Percentiles rank a stretch among this genome's conserved stretches.
Conservation (phyloP, 2,329 filamentous ascomycete genomes). For the Neodidymelliopsis sp. region DNA sequence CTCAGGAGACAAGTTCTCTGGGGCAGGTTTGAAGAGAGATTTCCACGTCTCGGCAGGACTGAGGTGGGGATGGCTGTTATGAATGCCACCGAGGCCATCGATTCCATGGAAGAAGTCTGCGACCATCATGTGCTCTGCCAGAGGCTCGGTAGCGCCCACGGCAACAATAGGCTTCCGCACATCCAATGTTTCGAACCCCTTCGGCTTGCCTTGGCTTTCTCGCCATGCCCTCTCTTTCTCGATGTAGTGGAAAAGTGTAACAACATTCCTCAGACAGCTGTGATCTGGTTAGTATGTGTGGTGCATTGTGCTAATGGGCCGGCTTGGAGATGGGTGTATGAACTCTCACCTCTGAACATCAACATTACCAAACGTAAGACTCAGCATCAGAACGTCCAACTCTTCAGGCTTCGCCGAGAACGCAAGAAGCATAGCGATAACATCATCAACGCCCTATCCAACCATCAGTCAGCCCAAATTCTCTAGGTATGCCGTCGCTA, state of each 20-base stretch:
- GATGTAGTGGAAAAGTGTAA: slow-evolving; percentile 89
- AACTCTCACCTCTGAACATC: slow-evolving; percentile 74
- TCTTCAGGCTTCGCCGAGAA: slow-evolving; percentile 83
- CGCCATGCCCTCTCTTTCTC: slow-evolving; percentile 90
- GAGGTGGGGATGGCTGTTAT: slow-evolving; percentile 58
- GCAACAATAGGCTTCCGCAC: slow-evolving; percentile 82
- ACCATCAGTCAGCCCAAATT: not conserved
- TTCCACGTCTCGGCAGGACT: slow-evolving; percentile 58
- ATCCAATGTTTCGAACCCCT: slow-evolving; percentile 77
- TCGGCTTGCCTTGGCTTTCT: slow-evolving; percentile 67
- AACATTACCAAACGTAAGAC: slow-evolving; percentile 93
- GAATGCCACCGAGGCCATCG: slow-evolving; percentile 59
- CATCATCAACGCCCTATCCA: slow-evolving; percentile 85
- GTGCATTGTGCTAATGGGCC: not conserved
- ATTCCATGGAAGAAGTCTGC: slow-evolving; percentile 73
- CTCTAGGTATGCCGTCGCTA: not conserved
- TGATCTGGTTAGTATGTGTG: not conserved
- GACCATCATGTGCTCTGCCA: slow-evolving; percentile 80
- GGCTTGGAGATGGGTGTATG: not conserved
- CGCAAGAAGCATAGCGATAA: slow-evolving; percentile 85
- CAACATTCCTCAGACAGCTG: slow-evolving; percentile 85
- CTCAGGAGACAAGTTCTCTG: slow-evolving; percentile 39
- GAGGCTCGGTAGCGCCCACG: slow-evolving; percentile 82
- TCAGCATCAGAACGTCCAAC: slow-evolving; percentile 83
- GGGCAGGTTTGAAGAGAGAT: slow-evolving; percentile 51